Evolutionary conservation across 2,329 filamentous ascomycete species (phyloP), one percentile per base, ranked within the genome.

Genomic region (Stromatinia cepivora): DNA sequence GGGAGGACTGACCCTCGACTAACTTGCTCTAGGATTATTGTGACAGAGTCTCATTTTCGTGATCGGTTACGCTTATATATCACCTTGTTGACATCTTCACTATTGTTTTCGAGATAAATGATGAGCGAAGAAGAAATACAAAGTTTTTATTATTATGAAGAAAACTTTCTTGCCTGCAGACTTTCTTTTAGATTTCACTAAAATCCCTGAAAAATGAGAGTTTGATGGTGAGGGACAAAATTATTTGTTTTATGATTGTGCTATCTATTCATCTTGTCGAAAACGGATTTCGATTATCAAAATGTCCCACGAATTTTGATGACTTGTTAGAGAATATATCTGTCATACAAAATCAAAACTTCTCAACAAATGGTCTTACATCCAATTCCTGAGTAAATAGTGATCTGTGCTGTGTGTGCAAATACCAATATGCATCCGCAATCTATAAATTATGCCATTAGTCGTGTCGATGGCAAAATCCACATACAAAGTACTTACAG

Each of bases 41-140:
- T 59, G 53, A 66, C 25, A 25, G 1, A 46, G 31, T 31, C 4
- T 39, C n/a, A 3, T n/a, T 57, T 28, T 28, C 20, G 58, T 63
- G 54, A 61, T 22, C 20, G 57, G 22, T 42, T 50, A 82, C 91
- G 92, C 92, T 89, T 90, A 86, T 83, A 87, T 93, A 97, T 97
- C 92, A 91, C 91, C 92, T 89, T 89, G 88, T 90, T 85, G 87
- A 89, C 56, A 70, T 74, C 70, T 82, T 77, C 76, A 81, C 84
- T 78, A 90, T 92, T 91, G 90, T 88, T 90, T 86, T 88, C 88
- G 88, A 92, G 93, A 90, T 97, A 97, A 89, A 97, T 91, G 88
- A 88, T 87, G 94, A 87, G 93, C 93, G 92, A 85, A 97, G 85
- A 97, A 81, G 77, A 85, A 95, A 82, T 78, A 79, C 76, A 80